phyloP scores from a whole-genome alignment of 2,329 filamentous ascomycete genomes.

The Microthyrium microscopicum region DNA sequence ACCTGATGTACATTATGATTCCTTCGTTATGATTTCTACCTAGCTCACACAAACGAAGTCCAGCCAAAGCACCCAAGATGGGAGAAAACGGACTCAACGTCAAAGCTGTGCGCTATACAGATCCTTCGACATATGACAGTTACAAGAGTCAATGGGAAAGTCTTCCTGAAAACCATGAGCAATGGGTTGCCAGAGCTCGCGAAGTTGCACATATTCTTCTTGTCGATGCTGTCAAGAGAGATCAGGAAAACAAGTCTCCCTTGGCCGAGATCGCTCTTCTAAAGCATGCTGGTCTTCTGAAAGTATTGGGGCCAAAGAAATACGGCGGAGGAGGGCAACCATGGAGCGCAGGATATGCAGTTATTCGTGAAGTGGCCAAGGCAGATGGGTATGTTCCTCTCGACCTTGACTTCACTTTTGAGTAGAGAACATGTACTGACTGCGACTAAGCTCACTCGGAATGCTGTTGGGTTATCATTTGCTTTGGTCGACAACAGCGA shows the following conservation, averaged over 20 bases:
- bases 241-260: slow-evolving; percentile 36
- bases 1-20: too few species aligned
- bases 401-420: slow-evolving; percentile 6
- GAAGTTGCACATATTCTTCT: slow-evolving; percentile 33
- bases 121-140: slow-evolving; percentile 24
- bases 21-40: too few species aligned
- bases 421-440: too few species aligned
- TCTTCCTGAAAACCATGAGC: slow-evolving; percentile 23
- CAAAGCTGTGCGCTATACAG: too few species aligned
- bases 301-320: slow-evolving; percentile 31
- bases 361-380: slow-evolving; percentile 45
- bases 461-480: slow-evolving; percentile 51
- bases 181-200: slow-evolving; percentile 32
- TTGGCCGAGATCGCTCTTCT: slow-evolving; percentile 33
- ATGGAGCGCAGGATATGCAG: slow-evolving; percentile 40
- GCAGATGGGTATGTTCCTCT: slow-evolving; percentile 50
- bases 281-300: slow-evolving; percentile 34
- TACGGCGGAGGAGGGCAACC: slow-evolving; percentile 37
- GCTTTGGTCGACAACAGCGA: slow-evolving; percentile 45
- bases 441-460: slow-evolving; percentile 37
- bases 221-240: slow-evolving; percentile 29
- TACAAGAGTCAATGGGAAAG: slow-evolving; percentile 22
- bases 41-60: too few species aligned
- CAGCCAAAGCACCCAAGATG: too few species aligned
- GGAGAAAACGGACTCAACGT: too few species aligned